Conservation (phyloP, 1,284 basidiomycete species). For the Puccinia coronata region DNA sequence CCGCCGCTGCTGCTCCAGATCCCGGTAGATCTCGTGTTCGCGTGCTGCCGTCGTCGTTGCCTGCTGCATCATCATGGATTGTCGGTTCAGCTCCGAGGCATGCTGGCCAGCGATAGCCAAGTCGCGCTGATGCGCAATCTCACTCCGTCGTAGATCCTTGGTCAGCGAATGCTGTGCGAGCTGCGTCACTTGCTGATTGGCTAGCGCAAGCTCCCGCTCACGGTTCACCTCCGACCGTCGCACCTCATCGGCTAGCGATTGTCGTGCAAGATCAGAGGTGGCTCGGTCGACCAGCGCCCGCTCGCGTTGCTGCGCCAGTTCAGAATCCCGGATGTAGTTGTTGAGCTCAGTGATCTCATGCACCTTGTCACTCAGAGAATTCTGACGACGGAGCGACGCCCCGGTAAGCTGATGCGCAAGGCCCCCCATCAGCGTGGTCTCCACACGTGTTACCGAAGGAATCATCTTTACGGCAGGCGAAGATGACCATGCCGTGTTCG, state of each 20-base stretch:
- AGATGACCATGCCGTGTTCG: background rate
- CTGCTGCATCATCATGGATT: background rate
- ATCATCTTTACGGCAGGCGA: background rate
- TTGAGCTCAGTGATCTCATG: constrained; percentile 18
- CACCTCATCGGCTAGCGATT: background rate
- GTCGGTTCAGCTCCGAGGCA: background rate
- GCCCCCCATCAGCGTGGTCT: background rate
- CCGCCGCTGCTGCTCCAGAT: background rate
- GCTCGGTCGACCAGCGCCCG: background rate
- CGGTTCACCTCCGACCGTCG: background rate
- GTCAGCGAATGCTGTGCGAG: background rate
- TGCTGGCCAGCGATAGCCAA: background rate
- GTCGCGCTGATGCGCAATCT: background rate
- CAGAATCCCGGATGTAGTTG: constrained; percentile 12
- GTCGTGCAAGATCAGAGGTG: background rate
- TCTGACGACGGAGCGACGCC: background rate
- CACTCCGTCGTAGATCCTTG: background rate
- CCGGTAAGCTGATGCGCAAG: background rate
- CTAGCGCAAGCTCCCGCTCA: background rate
- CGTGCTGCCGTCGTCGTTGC: background rate
- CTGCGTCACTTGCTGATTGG: constrained; percentile 9
- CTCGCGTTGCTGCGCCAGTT: constrained; percentile 16
- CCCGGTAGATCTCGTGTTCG: constrained; percentile 12
- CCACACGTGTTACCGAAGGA: background rate
- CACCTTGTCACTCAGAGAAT: constrained; percentile 16